A percentile compares a stretch with the other conserved stretches of the same genome.
These are phyloP conservation scores for Jamesozyma gamospora DNA, from an alignment of 805 yeast species.

Conservation along the genomic window DNA sequence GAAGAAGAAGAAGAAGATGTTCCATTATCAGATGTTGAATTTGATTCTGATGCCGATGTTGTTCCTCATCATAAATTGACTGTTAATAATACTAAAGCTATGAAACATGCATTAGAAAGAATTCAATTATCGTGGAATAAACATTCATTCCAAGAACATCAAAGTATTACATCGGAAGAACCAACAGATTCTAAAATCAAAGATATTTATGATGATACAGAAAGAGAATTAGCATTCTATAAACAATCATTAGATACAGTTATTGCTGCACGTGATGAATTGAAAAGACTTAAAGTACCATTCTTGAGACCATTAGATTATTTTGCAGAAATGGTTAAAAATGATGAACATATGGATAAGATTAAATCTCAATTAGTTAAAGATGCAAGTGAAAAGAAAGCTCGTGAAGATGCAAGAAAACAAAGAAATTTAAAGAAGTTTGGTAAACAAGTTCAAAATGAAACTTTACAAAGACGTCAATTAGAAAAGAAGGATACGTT, in stretches of 20 bases:
- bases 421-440: slow-evolving; percentile 93
- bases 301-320: slow-evolving; percentile 90
- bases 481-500: slow-evolving; percentile 84
- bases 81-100: slow-evolving; percentile 77
- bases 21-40: slow-evolving; percentile 81
- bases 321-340: slow-evolving; percentile 97
- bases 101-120: slow-evolving; percentile 58
- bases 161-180: slow-evolving; percentile 52
- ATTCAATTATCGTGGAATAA: slow-evolving; percentile 50
- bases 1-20: slow-evolving; percentile 73
- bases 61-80: slow-evolving; percentile 88
- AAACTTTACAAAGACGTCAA: slow-evolving; percentile 86
- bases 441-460: slow-evolving; percentile 94
- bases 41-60: slow-evolving; percentile 89
- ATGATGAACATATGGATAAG: slow-evolving; percentile 96
- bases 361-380: slow-evolving; percentile 69
- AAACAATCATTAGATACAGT: slow-evolving; percentile 89
- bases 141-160: slow-evolving; percentile 75
- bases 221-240: slow-evolving; percentile 89
- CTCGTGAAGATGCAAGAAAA: slow-evolving; percentile 84
- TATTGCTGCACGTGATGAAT: slow-evolving; percentile 52
- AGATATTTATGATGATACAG: slow-evolving; percentile 91
- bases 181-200: slow-evolving; percentile 57
- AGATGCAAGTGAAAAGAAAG: slow-evolving; percentile 78
- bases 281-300: slow-evolving; percentile 65